A percentile compares a stretch with the other conserved stretches of the same genome.
phyloP scores from a whole-genome alignment of 192 early-diverging fungal genomes.

The Podila verticillata region DNA sequence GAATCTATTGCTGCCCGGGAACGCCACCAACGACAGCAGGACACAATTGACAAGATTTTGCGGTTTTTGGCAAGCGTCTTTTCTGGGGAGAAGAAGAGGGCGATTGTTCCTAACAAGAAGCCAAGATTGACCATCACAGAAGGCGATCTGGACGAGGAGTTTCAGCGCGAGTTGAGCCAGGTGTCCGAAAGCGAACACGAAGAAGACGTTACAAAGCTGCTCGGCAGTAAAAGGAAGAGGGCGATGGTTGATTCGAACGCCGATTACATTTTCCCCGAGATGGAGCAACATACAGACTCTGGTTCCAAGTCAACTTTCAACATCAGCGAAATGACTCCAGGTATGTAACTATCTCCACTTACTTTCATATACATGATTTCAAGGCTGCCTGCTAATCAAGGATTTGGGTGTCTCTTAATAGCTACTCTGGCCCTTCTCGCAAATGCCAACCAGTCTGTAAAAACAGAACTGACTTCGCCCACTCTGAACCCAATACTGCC shows the following conservation, averaged over 20 bases:
- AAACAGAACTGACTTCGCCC: conserved; percentile 2
- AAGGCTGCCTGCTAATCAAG: background rate
- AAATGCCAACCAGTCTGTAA: conserved; percentile 18
- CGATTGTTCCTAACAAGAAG: conserved; percentile 61
- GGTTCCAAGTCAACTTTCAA: conserved; percentile 16
- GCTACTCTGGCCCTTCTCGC: conserved; percentile 34
- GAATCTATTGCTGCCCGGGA: conserved; percentile 80
- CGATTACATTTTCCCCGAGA: conserved; percentile 15
- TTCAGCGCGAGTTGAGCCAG: background rate
- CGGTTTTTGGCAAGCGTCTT: conserved; percentile 91
- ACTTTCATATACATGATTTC: background rate
- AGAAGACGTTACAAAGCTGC: conserved; percentile 26
- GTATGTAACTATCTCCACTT: conserved; percentile 3
- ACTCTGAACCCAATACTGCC: background rate
- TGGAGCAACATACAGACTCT: conserved; percentile 10
- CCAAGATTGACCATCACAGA: conserved; percentile 48
- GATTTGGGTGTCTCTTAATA: background rate
- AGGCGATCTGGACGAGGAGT: conserved; percentile 35
- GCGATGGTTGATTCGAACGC: conserved; percentile 30
- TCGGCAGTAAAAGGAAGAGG: conserved; percentile 43
- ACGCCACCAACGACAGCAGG: conserved; percentile 87
- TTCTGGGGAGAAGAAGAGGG: conserved; percentile 63
- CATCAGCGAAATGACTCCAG: conserved; percentile 33
- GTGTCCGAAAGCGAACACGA: conserved; percentile 25
- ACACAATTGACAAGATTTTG: conserved; percentile 93